A percentile compares a stretch with the other conserved stretches of the same genome.
These are phyloP conservation scores for Leishmania turanica DNA, from an alignment of 208 protist species.

Conservation along the genomic window DNA sequence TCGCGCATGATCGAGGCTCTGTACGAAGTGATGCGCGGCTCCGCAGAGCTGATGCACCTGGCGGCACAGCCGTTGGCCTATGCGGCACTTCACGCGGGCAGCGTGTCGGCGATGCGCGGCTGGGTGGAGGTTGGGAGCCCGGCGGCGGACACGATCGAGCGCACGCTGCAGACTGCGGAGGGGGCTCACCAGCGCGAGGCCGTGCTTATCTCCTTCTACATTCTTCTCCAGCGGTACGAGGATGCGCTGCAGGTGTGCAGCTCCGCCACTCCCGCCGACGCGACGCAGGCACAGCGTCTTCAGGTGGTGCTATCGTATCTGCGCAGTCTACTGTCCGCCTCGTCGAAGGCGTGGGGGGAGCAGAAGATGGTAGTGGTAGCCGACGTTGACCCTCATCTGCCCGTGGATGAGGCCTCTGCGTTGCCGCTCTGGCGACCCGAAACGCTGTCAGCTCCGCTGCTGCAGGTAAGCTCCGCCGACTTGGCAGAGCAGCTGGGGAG, in stretches of 20 bases:
- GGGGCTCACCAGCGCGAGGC: constrained; percentile 32
- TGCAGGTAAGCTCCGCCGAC: constrained; percentile 5
- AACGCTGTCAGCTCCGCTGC: constrained; percentile 19
- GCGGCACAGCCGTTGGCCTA: constrained; percentile 60
- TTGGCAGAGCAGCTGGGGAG: constrained; percentile 14
- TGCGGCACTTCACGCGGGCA: constrained; percentile 41
- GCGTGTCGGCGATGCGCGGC: constrained; percentile 49
- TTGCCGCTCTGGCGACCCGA: constrained; percentile 14
- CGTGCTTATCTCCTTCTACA: constrained; percentile 64
- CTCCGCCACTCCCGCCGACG: constrained; percentile 28
- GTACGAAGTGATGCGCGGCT: constrained; percentile 35
- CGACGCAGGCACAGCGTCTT: constrained; percentile 58
- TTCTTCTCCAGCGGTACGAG: constrained; percentile 68
- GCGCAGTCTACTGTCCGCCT: constrained; percentile 49
- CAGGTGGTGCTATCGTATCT: constrained; percentile 65
- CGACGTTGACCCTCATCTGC: constrained; percentile 16
- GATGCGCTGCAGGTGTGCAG: constrained; percentile 62
- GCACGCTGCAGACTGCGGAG: constrained; percentile 36
- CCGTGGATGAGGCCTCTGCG: constrained; percentile 6
- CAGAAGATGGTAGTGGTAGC: not conserved
- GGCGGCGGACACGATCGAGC: constrained; percentile 55
- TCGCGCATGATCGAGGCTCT: constrained; percentile 49
- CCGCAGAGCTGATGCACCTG: constrained; percentile 26
- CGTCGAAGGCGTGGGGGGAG: constrained; percentile 17
- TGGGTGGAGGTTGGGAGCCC: constrained; percentile 51